Percentiles rank a stretch among this genome's conserved stretches.
These are phyloP conservation scores for Funneliformis geosporum DNA, from an alignment of 192 early-diverging fungal species.

Conservation along the genomic window DNA sequence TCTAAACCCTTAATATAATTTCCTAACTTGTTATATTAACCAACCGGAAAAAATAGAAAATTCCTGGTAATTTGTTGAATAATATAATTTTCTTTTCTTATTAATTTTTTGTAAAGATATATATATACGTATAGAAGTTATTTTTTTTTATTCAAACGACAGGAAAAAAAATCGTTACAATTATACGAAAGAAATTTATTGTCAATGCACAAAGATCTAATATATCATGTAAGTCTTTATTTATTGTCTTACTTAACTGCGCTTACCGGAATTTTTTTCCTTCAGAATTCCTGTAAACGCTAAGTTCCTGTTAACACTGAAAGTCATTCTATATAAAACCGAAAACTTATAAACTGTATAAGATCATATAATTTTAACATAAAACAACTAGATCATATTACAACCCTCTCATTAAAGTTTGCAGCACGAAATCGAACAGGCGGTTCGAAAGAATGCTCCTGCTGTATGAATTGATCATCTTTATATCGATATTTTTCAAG, in stretches of 20 bases:
- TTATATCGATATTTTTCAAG: conserved; percentile 47
- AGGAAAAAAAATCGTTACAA: conserved; percentile 6
- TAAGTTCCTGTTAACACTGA: conserved; percentile 17
- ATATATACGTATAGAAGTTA: background rate
- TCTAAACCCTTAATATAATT: too few species aligned
- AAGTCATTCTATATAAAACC: conserved; percentile 12
- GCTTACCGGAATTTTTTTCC: conserved; percentile 25
- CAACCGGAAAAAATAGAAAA: conserved; percentile 4
- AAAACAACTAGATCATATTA: background rate
- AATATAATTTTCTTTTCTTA: too few species aligned
- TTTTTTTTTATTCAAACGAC: background rate
- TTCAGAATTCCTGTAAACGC: too few species aligned
- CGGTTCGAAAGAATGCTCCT: conserved; percentile 37
- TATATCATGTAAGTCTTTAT: background rate
- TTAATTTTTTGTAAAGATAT: background rate
- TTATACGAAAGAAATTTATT: background rate
- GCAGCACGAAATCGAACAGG: conserved; percentile 14
- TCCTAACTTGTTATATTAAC: conserved; percentile 16
- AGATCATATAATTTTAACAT: background rate
- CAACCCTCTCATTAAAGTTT: conserved; percentile 26
- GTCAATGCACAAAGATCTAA: background rate
- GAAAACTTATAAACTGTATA: conserved; percentile 15
- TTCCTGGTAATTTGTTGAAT: background rate
- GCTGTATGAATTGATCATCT: conserved; percentile 36
- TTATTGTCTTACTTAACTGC: background rate